phyloP scores from a whole-genome alignment of 1,284 basidiomycete genomes.

The Butyriboletus appendiculatus region DNA sequence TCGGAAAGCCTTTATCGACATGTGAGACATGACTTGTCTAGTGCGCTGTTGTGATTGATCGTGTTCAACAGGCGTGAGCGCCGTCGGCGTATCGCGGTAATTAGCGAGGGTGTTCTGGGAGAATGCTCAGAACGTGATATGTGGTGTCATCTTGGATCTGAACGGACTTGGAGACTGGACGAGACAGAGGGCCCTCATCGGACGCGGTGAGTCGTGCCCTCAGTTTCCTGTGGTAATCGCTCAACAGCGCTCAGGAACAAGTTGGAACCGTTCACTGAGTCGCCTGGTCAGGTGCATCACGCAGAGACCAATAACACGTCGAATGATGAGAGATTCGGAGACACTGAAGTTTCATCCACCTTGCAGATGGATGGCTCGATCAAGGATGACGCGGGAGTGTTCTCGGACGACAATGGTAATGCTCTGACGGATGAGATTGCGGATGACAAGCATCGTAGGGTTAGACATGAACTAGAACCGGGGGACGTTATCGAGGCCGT shows the following conservation, averaged over 20 bases:
- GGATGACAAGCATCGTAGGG: constrained; percentile 77
- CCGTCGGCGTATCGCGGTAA: constrained; percentile 61
- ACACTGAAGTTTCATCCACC: constrained; percentile 18
- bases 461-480: constrained; percentile 84
- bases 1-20: constrained; percentile 68
- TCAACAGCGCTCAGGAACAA: constrained; percentile 56
- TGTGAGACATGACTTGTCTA: constrained; percentile 40
- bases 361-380: constrained; percentile 16
- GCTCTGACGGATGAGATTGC: constrained; percentile 69
- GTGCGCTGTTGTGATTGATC: constrained; percentile 4
- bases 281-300: not conserved
- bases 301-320: not conserved
- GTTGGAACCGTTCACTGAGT: constrained; percentile 60
- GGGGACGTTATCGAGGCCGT: constrained; percentile 94
- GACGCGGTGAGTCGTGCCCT: constrained; percentile 53
- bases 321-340: constrained; percentile 4
- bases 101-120: constrained; percentile 59
- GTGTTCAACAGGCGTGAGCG: constrained; percentile 60
- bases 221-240: not conserved
- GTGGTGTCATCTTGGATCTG: constrained; percentile 62
- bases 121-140: constrained; percentile 75
- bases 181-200: constrained; percentile 89
- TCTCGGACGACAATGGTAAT: constrained; percentile 20
- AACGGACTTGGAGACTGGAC: constrained; percentile 72
- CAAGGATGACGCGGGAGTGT: constrained; percentile 20